Evolutionary conservation across 2,329 filamentous ascomycete species (phyloP), one percentile per base, ranked within the genome.

Genomic region (Paracoccidioides lutzii): DNA sequence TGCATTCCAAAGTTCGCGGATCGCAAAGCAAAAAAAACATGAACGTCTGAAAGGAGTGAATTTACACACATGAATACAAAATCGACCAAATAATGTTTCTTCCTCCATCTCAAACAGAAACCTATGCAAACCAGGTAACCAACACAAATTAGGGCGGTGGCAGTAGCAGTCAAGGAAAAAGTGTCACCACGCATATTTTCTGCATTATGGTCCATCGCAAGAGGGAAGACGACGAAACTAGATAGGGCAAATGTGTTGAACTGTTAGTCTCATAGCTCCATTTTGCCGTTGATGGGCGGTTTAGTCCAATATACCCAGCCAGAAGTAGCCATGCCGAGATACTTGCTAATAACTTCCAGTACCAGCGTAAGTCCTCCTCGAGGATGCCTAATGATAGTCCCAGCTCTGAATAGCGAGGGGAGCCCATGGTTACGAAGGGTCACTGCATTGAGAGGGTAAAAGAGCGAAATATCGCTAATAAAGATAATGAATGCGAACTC

Each of bases 1-100:
- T 30, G 22, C n/a, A 15, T 4, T 9, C 6, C 28, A 41, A 33
- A 32, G 10, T 33, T 14, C n/a, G 1, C 45, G 4, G 33, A 30
- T 30, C 6, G 33, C 35, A 53, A 12, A n/a, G 38, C 5, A 14
- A 12, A 15, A 12, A 22, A 15, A 12, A 22, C 22, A 22, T 22
- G 1, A 22, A 1, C 22, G 22, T 22, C 22, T 42, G 12, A 33
- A 42, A 35, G 12, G 15, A n/a, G 42, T 40, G 32, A n/a, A 54
- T 32, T 42, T 35, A 60, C 66, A 28, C 62, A 71, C 68, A 69
- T 55, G 46, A 66, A 68, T 33, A 70, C 52, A 4, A 63, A 68
- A 40, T 65, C 60, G 3, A 68, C 60, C 12, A 70, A 59, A 51
- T 64, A 64, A 50, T 57, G 43, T 35, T 51, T 55, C 41, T 57